phyloP scores from a whole-genome alignment of 345 rosid species.

The Salix exigua region DNA sequence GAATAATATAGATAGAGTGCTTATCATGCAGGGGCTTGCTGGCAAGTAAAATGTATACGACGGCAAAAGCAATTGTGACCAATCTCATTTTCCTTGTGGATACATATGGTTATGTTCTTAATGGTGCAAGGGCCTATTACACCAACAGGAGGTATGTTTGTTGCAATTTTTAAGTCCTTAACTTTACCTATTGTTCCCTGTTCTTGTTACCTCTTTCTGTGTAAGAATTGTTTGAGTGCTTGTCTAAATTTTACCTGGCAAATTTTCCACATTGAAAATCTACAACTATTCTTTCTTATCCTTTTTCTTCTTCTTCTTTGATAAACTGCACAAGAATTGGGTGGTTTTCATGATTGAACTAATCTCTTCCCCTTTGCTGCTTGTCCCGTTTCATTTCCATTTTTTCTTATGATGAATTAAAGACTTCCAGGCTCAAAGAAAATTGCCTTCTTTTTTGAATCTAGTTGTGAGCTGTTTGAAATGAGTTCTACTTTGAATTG shows the following conservation, averaged over 20 bases:
- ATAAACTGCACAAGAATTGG: not conserved
- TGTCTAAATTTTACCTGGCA: not conserved
- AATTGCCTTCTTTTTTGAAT: not conserved
- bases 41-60: constrained; percentile 72
- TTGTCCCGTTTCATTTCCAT: not conserved
- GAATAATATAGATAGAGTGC: not conserved
- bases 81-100: constrained; percentile 69
- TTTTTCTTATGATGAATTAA: not conserved
- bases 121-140: constrained; percentile 79
- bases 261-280: not conserved
- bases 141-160: constrained; percentile 68
- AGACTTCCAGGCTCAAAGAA: not conserved
- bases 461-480: too few relatives aligned
- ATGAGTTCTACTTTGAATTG: not conserved
- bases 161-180: not conserved
- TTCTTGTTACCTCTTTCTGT: not conserved
- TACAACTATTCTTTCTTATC: not conserved
- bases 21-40: constrained; percentile 64
- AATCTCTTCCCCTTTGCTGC: not conserved
- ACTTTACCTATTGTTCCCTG: not conserved
- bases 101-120: constrained; percentile 66
- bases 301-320: not conserved
- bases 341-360: not conserved
- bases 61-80: constrained; percentile 65
- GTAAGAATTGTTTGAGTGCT: not conserved